Conservation (phyloP, 2,329 filamentous ascomycete genomes). For the Teratosphaeria destructans region DNA sequence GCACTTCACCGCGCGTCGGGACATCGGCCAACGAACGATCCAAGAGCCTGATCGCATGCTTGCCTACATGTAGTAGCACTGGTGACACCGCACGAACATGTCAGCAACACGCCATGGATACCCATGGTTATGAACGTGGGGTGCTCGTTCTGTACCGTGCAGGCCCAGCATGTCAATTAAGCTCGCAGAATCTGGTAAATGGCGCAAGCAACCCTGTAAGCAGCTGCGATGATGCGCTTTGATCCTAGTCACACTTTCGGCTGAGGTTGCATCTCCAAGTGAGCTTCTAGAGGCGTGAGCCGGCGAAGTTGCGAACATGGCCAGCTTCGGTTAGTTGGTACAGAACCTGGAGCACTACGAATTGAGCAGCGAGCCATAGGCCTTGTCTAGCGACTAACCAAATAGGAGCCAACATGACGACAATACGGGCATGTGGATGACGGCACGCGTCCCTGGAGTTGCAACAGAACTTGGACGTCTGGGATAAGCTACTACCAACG, state of each 20-base stretch:
- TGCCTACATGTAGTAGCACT: too few relatives aligned
- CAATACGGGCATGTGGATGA: neutral
- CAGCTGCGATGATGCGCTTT: neutral
- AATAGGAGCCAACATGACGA: neutral
- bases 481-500: neutral
- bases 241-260: neutral
- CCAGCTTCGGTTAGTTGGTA: neutral
- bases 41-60: neutral
- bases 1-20: neutral
- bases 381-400: neutral
- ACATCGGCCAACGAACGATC: neutral
- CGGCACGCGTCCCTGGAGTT: neutral
- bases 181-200: neutral
- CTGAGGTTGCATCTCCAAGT: neutral
- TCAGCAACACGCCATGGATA: neutral
- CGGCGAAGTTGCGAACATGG: neutral
- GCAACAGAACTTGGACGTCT: neutral
- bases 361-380: neutral
- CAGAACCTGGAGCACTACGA: neutral
- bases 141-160: neutral
- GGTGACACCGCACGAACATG: neutral
- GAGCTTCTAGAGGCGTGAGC: neutral
- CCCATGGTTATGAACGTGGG: neutral
- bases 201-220: neutral
- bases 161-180: neutral